Evolutionary conservation across 1,139 yeast genomes (phyloP).

Genomic region (Suhomyces panamericanus): DNA sequence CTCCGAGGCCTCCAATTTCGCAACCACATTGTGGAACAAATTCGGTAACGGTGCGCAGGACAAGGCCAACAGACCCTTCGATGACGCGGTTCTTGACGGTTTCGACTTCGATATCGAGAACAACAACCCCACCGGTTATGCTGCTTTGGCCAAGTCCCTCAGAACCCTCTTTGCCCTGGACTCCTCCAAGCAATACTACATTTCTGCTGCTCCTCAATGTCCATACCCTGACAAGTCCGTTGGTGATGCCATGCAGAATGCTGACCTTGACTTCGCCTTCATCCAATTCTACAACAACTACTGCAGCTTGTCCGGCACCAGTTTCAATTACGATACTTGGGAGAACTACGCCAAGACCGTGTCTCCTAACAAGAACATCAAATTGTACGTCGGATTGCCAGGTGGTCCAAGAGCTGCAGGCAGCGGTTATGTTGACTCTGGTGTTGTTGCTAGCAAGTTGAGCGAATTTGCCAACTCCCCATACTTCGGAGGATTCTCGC

Average conservation of each 20-base stretch:
- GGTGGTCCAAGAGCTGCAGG: conserved; percentile 71
- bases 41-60: conserved; percentile 58
- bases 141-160: conserved; percentile 60
- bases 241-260: conserved; percentile 62
- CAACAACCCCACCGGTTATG: conserved; percentile 53
- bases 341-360: conserved; percentile 57
- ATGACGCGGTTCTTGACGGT: conserved; percentile 47
- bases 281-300: conserved; percentile 93
- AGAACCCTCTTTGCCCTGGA: conserved; percentile 57
- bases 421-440: conserved; percentile 48
- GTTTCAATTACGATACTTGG: conserved; percentile 90
- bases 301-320: conserved; percentile 54
- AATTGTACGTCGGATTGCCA: conserved; percentile 72
- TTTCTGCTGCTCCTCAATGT: conserved; percentile 96
- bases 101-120: conserved; percentile 49
- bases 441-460: conserved; percentile 21
- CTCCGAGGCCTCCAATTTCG: conserved; percentile 64
- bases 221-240: conserved; percentile 86
- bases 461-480: conserved; percentile 38
- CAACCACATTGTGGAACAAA: conserved; percentile 75
- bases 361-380: conserved; percentile 69
- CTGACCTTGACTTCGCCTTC: conserved; percentile 79
- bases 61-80: conserved; percentile 66
- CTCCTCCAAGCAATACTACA: conserved; percentile 61
- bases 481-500: conserved; percentile 77